Evolutionary conservation across 768 basidiomycete species (phyloP), one percentile per base, ranked within the genome.

Genomic region (Tylopilus intermedius): DNA sequence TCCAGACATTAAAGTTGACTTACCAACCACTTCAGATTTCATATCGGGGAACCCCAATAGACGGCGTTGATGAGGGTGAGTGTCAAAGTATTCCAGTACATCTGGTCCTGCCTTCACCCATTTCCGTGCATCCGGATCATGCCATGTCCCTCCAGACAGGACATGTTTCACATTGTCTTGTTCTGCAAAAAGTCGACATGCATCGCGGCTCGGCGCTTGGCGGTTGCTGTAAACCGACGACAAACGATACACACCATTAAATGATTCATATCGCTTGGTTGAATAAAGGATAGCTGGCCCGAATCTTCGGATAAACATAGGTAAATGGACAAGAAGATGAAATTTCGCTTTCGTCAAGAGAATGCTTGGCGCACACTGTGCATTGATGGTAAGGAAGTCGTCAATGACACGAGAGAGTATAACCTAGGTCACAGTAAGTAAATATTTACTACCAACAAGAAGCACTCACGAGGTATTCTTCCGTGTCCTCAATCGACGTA

Each of bases 401-500:
- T 69, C 43, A 8, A 73, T 73, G n/a, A 24, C 37, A 30, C 37
- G 5, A 9, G 55, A 46, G 2, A 58, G 22, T 13, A 6, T 9
- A 22, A 49, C 49, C 58, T 59, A 8, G 26, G 21, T 24, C 13
- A 35, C 8, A 14, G 33, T 35, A 35, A 35, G 8, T 35, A 8
- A 14, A 14, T 6, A 35, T 35, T 35, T 4, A 35, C 5, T 9
- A 32, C 30, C 30, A 21, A 29, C 2, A 10, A 33, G 18, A 27
- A 4, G 43, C 39, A 51, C 49, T 22, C 0, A 72, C 66, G 4
- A 72, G 18, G 56, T 77, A 79, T 15, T 60, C 45, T 5, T 72
- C 62, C 15, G 62, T 58, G 44, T 77, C 57, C 0, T 54, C 42
- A n/a, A 79, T 78, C 53, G 69, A 65, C 0, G 68, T 66, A 9